These are phyloP conservation scores for Ramalina peruviana DNA, from an alignment of 495 filamentous ascomycete genomes.

Conservation along the genomic window DNA sequence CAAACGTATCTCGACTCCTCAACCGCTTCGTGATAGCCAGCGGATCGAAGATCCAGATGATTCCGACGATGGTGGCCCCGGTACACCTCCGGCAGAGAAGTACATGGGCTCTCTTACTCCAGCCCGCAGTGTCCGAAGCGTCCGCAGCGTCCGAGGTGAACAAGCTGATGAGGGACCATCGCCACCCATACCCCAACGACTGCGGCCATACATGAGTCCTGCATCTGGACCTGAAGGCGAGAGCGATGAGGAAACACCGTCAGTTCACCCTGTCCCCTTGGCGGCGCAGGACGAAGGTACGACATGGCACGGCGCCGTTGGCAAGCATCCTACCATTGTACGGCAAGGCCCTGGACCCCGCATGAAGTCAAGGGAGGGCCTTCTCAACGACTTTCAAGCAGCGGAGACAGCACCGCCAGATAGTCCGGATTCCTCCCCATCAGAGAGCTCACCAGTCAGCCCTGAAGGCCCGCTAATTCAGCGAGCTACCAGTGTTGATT, in stretches of 20 bases:
- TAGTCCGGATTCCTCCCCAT: slow-evolving; percentile 20
- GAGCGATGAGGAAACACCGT: slow-evolving; percentile 9
- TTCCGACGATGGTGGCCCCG: slow-evolving; percentile 34
- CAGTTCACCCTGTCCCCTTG: neutral
- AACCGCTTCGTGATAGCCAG: slow-evolving; percentile 32
- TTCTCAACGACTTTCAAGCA: slow-evolving; percentile 45
- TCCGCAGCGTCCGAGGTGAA: neutral
- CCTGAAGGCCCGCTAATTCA: slow-evolving; percentile 29
- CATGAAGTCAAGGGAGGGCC: slow-evolving; percentile 52
- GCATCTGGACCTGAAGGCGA: slow-evolving; percentile 19
- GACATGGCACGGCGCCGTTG: slow-evolving; percentile 39
- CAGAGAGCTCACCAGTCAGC: slow-evolving; percentile 15
- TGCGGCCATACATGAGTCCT: slow-evolving; percentile 8
- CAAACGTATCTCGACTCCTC: slow-evolving; percentile 35
- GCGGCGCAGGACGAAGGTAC: slow-evolving; percentile 18
- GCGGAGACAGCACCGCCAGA: slow-evolving; percentile 22
- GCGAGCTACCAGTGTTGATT: slow-evolving; percentile 51
- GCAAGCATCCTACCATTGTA: slow-evolving; percentile 41
- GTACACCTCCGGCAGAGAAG: slow-evolving; percentile 18
- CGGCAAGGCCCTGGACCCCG: slow-evolving; percentile 34
- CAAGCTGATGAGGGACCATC: neutral
- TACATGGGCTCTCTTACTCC: slow-evolving; percentile 10
- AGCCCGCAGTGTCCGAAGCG: slow-evolving; percentile 8
- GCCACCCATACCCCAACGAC: slow-evolving; percentile 8
- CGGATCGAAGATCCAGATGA: slow-evolving; percentile 31